Evolutionary conservation across 2,329 filamentous ascomycete genomes (phyloP), one percentile per base, ranked within the genome.

Genomic region (Chaetomium sp.): DNA sequence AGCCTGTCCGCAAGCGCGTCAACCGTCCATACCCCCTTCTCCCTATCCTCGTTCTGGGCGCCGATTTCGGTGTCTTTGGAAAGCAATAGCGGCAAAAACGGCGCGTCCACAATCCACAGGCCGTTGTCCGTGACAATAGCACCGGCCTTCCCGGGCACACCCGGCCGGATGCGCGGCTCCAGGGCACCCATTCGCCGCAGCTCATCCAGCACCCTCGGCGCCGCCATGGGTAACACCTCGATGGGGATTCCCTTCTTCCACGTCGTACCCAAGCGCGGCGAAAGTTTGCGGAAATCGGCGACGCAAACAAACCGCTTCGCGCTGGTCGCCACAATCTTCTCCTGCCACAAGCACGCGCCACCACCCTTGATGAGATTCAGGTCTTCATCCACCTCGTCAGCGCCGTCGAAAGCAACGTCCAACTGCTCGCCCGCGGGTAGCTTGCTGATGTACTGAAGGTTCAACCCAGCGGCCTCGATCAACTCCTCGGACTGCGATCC

Each of bases 321-420:
- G 49, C 87, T 82, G 58, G 89, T 83, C 5, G 91, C 91, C 4
- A 99, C 91, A 38, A 99, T 79, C 77, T 99, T 99, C 75, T 99
- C 94, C 72, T 97, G 94, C 76, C 96, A 95, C 55, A 97, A 75
- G 72, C 94, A 99, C n/a, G 91, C 94, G 56, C 94, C 94, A 49
- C 94, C 94, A 53, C 94, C 94, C 76, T 97, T 97, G 76, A 99
- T 97, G 68, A 92, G 90, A 73, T 97, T 99, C 58, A 99, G 75
- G 52, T 95, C 88, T 47, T 89, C 85, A 69, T 99, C 94, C 36
- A 99, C 91, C 76, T 99, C 94, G 70, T 99, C 94, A 4, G 94
- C 94, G 53, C 94, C 94, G 68, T 99, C 94, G 69, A 99, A 99
- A 49, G 88, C 89, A 14, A 97, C 87, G 66, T 97, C 92, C 34